Evolutionary conservation across 441 rosid genomes (phyloP), one percentile per base, ranked within the genome.

Genomic region (Populus hybrid): DNA sequence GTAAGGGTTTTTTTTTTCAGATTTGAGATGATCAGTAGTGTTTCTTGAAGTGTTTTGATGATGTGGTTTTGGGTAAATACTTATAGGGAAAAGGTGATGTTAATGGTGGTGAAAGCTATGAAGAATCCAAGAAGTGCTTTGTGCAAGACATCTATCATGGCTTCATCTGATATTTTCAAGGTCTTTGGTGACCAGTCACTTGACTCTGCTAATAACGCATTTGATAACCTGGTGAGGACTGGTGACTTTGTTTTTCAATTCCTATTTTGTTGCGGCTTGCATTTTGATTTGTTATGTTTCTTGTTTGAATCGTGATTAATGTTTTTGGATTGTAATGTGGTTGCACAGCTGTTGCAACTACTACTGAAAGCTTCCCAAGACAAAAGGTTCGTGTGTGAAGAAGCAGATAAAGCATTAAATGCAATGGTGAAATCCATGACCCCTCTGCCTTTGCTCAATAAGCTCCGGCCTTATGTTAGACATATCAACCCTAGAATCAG

Each of bases 111-210:
- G 36, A 95, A 91, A 82, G 85, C 94, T 16, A 94, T 91, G 91
- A 96, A 96, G 90, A 96, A 91, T 67, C 98, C 98, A 0, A 90
- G 99, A 86, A 96, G 98, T 81, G 98, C 98, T 40, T 80, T 96
- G 78, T 89, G 94, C 84, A 94, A 96, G 86, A 94, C 98, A 61
- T 89, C 99, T 4, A 91, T 94, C 38, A 92, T 94, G 98, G 90
- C 96, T 66, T 87, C 94, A 21, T 86, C 92, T 46, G 98, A 96
- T 84, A 83, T 96, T 67, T 86, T 94, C 88, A 89, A 72, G 11
- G 92, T 89, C 8, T 96, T 71, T 28, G 94, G 96, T 7, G 94
- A 94, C 80, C 83, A 84, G 74, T 75, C 94, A 57, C 89, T 93
- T 0, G 83, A 88, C 26, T 77, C 40, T 26, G 78, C 89, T 36